Base-by-base conservation (phyloP, 768 basidiomycete genomes). In the Atractiella rhizophila region DNA sequence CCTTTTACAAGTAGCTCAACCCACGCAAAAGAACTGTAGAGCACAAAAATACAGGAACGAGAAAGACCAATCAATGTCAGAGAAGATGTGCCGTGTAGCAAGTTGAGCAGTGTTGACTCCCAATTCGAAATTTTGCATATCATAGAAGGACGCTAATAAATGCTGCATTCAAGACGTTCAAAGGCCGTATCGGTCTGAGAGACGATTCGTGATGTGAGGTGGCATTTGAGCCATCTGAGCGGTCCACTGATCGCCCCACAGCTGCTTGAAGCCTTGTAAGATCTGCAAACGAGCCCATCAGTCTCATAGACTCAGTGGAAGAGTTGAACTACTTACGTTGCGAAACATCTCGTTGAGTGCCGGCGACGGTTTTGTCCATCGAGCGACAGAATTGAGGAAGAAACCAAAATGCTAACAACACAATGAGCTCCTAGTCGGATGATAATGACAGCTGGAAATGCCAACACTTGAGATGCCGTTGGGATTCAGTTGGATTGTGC, bases 371-470 rank as follows among this genome's bases (percentile, higher is more conserved):
- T 71, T 71, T 42, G 74, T 78, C 91, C 91, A 98, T 46, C 85
- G 69, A 39, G 86, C 78, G 47, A 94, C 79, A 15, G 91, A 82
- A 57, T 96, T 94, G 60, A 88, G 88, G 71, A 98, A 96, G 77
- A 79, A 96, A 40, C 88, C 60, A 48, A 96, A 64, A 52, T 79
- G 79, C 88, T 96, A 57, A 11, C 23, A 4, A 4, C 15, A 33
- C 11, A 3, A 12, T 15, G 27, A 42, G 29, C n/a, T n/a, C n/a
- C n/a, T n/a, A 35, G 39, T 4, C 11, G 44, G 31, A 10, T 25
- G 16, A 27, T 18, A 4, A 6, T 12, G 15, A 28, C 11, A 13
- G 12, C 4, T 27, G 24, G 28, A 21, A 37, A 25, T 8, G n/a
- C 39, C 5, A 7, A 26, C 11, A 19, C 38, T 40, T 12, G 15